Conservation (phyloP, 768 basidiomycete species). For the Termitomyces sp. region DNA sequence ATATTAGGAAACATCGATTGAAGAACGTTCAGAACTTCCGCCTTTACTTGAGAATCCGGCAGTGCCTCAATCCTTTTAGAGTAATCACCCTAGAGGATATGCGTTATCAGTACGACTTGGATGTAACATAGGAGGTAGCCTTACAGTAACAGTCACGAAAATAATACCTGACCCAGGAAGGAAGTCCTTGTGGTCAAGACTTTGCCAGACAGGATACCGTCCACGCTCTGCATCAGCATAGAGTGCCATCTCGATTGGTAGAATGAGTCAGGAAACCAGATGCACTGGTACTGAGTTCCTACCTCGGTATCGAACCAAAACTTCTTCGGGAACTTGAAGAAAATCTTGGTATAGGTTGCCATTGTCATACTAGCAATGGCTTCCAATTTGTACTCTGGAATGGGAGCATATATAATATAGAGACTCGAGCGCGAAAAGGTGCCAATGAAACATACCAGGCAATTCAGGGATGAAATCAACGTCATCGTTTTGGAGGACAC, state of each 20-base stretch:
- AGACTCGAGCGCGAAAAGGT: neutral
- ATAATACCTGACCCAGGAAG: slow-evolving; percentile 59
- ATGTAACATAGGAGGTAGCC: slow-evolving; percentile 8
- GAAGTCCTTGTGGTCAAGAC: slow-evolving; percentile 53
- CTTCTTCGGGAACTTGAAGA: slow-evolving; percentile 56
- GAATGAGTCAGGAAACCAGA: neutral
- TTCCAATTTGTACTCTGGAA: slow-evolving; percentile 50
- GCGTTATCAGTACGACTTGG: neutral
- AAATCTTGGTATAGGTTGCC: slow-evolving; percentile 70
- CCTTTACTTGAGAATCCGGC: slow-evolving; percentile 40
- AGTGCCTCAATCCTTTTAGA: slow-evolving; percentile 56
- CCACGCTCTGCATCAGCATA: slow-evolving; percentile 59
- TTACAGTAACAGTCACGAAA: slow-evolving; percentile 47
- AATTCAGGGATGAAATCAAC: slow-evolving; percentile 52
- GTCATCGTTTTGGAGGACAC: slow-evolving; percentile 64
- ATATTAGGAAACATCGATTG: slow-evolving; percentile 54
- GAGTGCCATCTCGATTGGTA: slow-evolving; percentile 40
- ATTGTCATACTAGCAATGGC: slow-evolving; percentile 61
- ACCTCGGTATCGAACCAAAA: slow-evolving; percentile 52
- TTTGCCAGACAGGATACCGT: slow-evolving; percentile 67
- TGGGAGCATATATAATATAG: neutral
- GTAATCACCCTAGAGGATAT: slow-evolving; percentile 49
- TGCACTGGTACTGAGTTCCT: neutral
- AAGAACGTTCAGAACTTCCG: slow-evolving; percentile 56
- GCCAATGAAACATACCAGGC: slow-evolving; percentile 30